Conservation (phyloP, 768 basidiomycete species). For the Leucocoprinus sp. region DNA sequence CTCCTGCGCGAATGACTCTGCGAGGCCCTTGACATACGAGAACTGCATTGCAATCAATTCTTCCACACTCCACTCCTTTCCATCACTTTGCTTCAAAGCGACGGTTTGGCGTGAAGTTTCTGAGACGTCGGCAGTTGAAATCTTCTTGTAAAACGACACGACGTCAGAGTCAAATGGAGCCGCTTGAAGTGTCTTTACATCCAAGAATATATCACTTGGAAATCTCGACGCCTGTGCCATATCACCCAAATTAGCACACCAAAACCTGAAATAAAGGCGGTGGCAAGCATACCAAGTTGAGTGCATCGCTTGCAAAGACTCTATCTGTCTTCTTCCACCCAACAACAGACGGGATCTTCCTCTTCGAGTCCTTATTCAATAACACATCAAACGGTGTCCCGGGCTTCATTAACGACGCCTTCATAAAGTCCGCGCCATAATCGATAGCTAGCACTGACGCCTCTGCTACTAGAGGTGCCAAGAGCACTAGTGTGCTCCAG, state of each 20-base stretch:
- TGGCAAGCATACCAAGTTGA: constrained; percentile 61
- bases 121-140: constrained; percentile 44
- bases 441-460: constrained; percentile 91
- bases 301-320: constrained; percentile 84
- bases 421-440: constrained; percentile 98
- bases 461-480: constrained; percentile 36
- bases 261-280: background rate
- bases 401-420: constrained; percentile 91
- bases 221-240: constrained; percentile 75
- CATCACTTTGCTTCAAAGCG: constrained; percentile 50
- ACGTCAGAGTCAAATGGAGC: constrained; percentile 51
- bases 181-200: constrained; percentile 78
- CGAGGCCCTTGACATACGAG: constrained; percentile 81
- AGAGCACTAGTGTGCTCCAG: constrained; percentile 30
- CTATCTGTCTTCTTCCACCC: constrained; percentile 90
- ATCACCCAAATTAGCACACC: constrained; percentile 4
- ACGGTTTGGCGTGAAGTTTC: constrained; percentile 55
- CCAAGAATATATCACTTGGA: constrained; percentile 80
- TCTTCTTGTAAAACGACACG: constrained; percentile 49
- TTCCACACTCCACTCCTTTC: constrained; percentile 72
- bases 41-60: constrained; percentile 95
- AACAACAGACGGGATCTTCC: constrained; percentile 86
- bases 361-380: constrained; percentile 93
- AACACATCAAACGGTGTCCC: constrained; percentile 94
- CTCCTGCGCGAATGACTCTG: constrained; percentile 69